Evolutionary conservation across 106 monocot species (phyloP).

Genomic region (Narthecium ossifragum): DNA sequence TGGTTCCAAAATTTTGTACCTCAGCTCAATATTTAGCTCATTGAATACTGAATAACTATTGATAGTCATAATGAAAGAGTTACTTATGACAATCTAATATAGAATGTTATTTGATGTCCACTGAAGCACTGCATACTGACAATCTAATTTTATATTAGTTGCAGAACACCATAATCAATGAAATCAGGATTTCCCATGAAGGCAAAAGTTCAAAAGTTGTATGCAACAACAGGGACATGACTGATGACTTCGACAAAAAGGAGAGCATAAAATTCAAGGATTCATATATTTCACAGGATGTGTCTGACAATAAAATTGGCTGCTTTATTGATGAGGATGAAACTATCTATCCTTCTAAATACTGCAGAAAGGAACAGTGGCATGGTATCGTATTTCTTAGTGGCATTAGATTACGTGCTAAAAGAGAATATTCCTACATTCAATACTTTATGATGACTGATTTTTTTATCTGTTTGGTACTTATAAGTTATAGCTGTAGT

Average conservation of each 20-base stretch:
- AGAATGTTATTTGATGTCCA: too few relatives aligned
- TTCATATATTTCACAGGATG: conserved; percentile 9
- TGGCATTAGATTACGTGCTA: too few relatives aligned
- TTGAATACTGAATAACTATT: too few relatives aligned
- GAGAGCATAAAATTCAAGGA: conserved; percentile 6
- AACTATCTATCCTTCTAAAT: not conserved
- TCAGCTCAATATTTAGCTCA: too few relatives aligned
- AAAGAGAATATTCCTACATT: too few relatives aligned
- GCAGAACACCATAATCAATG: conserved; percentile 23
- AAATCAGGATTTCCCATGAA: conserved; percentile 3
- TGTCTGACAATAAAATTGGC: not conserved
- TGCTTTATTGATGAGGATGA: conserved; percentile 3
- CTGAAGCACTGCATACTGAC: too few relatives aligned
- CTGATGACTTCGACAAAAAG: conserved; percentile 7
- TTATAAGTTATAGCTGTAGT: too few relatives aligned
- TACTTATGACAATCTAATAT: too few relatives aligned
- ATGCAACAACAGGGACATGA: not conserved
- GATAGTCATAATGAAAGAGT: too few relatives aligned
- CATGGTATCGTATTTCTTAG: conserved; percentile 12
- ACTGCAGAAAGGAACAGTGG: not conserved
- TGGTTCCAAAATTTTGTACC: too few relatives aligned
- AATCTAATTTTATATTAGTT: not conserved
- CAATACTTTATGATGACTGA: too few relatives aligned
- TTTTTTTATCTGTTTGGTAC: too few relatives aligned
- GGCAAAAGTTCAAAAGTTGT: conserved; percentile 1